A percentile compares a stretch with the other conserved stretches of the same genome.
These are phyloP conservation scores for Fusarium sp. DNA, from an alignment of 2,329 filamentous ascomycete genomes.

Conservation along the genomic window DNA sequence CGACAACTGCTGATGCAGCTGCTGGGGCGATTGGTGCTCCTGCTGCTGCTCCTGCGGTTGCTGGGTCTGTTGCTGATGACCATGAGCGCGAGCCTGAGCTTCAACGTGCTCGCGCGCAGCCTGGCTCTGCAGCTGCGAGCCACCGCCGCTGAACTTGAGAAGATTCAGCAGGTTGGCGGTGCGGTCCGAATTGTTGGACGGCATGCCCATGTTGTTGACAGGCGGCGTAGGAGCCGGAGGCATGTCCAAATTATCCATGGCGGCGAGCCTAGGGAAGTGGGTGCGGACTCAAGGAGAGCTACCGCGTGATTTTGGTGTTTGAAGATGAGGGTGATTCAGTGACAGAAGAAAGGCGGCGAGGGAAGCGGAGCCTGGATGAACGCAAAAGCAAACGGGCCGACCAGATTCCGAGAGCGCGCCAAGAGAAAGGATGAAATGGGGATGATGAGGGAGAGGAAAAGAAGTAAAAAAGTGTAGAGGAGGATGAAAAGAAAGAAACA, in stretches of 20 bases:
- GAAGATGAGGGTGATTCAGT: slow-evolving; percentile 28
- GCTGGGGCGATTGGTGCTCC: slow-evolving; percentile 39
- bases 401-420: slow-evolving; percentile 44
- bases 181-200: slow-evolving; percentile 61
- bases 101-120: slow-evolving; percentile 49
- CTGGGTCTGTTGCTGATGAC: slow-evolving; percentile 39
- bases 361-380: slow-evolving; percentile 47
- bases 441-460: slow-evolving; percentile 15
- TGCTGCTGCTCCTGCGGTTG: slow-evolving; percentile 40
- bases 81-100: slow-evolving; percentile 33
- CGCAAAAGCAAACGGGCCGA: slow-evolving; percentile 45
- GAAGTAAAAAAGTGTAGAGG: slow-evolving; percentile 4
- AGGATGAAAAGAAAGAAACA: slow-evolving; percentile 14
- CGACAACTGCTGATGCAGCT: slow-evolving; percentile 43
- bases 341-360: slow-evolving; percentile 30
- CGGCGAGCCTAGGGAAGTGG: slow-evolving; percentile 38
- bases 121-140: slow-evolving; percentile 55
- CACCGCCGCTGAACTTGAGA: slow-evolving; percentile 70
- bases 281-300: slow-evolving; percentile 45
- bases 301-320: slow-evolving; percentile 29
- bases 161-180: slow-evolving; percentile 72
- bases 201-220: slow-evolving; percentile 57
- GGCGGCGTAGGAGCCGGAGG: slow-evolving; percentile 67
- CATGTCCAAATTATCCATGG: slow-evolving; percentile 58
- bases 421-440: slow-evolving; percentile 30